phyloP scores from a whole-genome alignment of 2,329 filamentous ascomycete species.

The Knufia petricola region DNA sequence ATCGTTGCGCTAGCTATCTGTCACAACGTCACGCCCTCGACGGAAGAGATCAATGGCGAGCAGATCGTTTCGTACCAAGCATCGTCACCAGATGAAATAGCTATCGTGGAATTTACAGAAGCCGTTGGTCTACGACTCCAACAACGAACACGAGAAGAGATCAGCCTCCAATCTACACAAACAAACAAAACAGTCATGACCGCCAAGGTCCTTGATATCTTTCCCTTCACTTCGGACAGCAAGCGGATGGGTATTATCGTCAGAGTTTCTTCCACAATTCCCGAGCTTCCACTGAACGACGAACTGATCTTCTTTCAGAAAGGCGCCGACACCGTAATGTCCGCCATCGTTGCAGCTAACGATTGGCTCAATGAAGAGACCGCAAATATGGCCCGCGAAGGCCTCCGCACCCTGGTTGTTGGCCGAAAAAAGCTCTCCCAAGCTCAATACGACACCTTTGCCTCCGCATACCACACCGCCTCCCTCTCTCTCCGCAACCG shows the following conservation, averaged over 20 bases:
- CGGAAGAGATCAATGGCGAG: constrained; percentile 70
- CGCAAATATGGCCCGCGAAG: constrained; percentile 98
- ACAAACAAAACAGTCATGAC: constrained; percentile 66
- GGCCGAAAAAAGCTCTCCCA: constrained; percentile 77
- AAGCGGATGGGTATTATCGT: constrained; percentile 98
- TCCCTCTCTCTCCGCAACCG: constrained; percentile 70
- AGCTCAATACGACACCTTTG: constrained; percentile 74
- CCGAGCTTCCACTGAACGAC: constrained; percentile 41
- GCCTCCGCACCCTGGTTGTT: constrained; percentile 83
- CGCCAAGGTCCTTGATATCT: constrained; percentile 83
- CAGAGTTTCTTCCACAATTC: constrained; percentile 54
- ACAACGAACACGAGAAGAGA: constrained; percentile 77
- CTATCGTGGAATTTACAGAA: constrained; percentile 93
- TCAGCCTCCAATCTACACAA: constrained; percentile 68
- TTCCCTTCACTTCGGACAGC: constrained; percentile 94
- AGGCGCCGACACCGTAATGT: constrained; percentile 96
- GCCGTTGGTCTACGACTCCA: constrained; percentile 76
- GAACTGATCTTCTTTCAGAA: constrained; percentile 99
- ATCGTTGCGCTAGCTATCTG: constrained; percentile 86
- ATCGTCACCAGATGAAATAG: constrained; percentile 94
- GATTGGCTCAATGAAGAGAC: constrained; percentile 99
- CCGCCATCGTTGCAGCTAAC: constrained; percentile 85
- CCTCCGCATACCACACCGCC: constrained; percentile 63
- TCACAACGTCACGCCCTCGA: constrained; percentile 92
- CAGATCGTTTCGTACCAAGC: constrained; percentile 83